phyloP scores from a whole-genome alignment of 495 filamentous ascomycete species.

The Penicillium cinerascens region DNA sequence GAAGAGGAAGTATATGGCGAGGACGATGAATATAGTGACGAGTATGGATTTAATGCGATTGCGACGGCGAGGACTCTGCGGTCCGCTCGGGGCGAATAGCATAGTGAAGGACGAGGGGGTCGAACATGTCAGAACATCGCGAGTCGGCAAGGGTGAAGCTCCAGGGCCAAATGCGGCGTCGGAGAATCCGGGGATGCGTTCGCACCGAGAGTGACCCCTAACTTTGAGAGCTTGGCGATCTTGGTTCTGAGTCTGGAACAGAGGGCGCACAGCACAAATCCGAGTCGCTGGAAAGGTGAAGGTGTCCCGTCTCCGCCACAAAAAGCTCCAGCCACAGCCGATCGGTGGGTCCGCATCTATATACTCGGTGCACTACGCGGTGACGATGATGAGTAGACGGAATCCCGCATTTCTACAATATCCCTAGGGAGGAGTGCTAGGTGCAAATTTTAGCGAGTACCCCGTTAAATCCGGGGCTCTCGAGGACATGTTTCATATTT shows the following conservation, averaged over 20 bases:
- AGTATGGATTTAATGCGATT: constrained; percentile 41
- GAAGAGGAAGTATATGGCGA: constrained; percentile 39
- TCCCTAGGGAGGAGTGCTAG: too few relatives aligned
- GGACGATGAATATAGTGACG: constrained; percentile 39
- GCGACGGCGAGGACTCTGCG: constrained; percentile 40
- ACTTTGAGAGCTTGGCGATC: not conserved
- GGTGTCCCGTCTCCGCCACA: not conserved
- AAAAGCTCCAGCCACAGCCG: not conserved
- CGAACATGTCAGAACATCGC: constrained; percentile 3
- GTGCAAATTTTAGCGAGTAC: not conserved
- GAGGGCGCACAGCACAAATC: not conserved
- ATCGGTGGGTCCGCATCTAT: not conserved
- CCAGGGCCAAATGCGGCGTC: not conserved
- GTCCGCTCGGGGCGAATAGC: constrained; percentile 39
- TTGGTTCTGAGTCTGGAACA: not conserved
- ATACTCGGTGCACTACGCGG: too few relatives aligned
- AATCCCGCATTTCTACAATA: too few relatives aligned
- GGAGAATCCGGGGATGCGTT: not conserved
- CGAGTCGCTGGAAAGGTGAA: not conserved
- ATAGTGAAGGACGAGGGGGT: constrained; percentile 22
- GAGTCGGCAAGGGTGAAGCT: not conserved
- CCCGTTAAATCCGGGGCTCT: not conserved
- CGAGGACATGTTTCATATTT: not conserved
- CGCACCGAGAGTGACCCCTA: not conserved
- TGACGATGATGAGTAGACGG: too few relatives aligned